These are phyloP conservation scores for Trichoderma hamatum DNA, from an alignment of 2,329 filamentous ascomycete genomes.

Conservation along the genomic window DNA sequence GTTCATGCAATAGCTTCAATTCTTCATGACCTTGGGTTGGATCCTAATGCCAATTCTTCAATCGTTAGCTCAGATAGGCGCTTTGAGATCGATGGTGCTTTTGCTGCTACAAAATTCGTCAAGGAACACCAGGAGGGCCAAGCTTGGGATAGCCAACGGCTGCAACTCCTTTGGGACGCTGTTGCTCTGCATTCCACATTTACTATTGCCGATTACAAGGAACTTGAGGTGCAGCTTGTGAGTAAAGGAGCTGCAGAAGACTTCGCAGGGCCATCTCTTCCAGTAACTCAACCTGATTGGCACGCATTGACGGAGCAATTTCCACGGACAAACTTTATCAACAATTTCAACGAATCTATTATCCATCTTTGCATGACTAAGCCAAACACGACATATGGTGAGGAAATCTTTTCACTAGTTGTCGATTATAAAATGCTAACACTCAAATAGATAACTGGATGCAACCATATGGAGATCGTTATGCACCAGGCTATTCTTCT, in stretches of 20 bases:
- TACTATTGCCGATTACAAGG: neutral
- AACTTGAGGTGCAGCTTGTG: conserved; percentile 1
- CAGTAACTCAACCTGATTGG: neutral
- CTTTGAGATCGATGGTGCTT: conserved; percentile 6
- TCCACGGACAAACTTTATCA: neutral
- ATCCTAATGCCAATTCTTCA: neutral
- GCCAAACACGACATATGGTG: neutral
- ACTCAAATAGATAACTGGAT: neutral
- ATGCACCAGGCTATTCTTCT: neutral
- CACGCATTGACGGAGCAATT: neutral
- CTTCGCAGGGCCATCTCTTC: neutral
- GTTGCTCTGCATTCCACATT: neutral
- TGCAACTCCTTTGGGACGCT: neutral
- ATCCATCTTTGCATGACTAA: neutral
- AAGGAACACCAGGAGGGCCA: neutral
- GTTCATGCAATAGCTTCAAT: neutral
- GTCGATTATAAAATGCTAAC: neutral
- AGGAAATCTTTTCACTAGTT: neutral
- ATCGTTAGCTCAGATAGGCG: neutral
- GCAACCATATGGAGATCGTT: conserved; percentile 1
- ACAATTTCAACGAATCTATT: conserved; percentile 3
- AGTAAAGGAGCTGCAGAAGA: neutral
- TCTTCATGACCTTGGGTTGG: neutral
- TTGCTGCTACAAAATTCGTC: neutral
- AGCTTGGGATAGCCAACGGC: neutral